These are phyloP conservation scores for Fusarium veterinarium DNA, from an alignment of 2,329 filamentous ascomycete genomes.

Conservation along the genomic window DNA sequence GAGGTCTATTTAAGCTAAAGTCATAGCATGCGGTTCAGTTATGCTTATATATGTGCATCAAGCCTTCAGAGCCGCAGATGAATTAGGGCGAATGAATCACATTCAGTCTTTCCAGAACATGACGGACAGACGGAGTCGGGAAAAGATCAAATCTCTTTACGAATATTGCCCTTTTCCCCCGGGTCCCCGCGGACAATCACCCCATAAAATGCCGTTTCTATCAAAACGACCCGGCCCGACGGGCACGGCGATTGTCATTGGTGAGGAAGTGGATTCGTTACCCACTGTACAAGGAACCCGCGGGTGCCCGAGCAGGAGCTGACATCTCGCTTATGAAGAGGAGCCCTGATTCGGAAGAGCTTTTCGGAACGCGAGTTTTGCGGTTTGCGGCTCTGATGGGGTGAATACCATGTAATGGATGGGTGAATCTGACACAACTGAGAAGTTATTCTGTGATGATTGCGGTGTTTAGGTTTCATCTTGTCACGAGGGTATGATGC, in stretches of 20 bases:
- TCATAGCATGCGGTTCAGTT: not conserved
- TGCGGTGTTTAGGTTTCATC: not conserved
- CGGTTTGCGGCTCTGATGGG: not conserved
- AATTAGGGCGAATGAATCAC: not conserved
- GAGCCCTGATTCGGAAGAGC: not conserved
- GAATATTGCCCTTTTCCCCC: not conserved
- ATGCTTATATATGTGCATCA: not conserved
- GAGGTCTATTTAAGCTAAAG: not conserved
- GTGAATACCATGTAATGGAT: not conserved
- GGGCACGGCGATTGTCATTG: slow-evolving; percentile 8
- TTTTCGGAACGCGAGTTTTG: not conserved
- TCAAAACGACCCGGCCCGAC: slow-evolving; percentile 9
- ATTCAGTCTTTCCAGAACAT: not conserved
- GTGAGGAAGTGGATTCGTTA: not conserved
- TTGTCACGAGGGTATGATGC: not conserved
- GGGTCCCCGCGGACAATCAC: slow-evolving; percentile 1
- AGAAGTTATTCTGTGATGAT: not conserved
- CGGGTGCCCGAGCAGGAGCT: slow-evolving; percentile 17
- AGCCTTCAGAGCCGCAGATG: not conserved
- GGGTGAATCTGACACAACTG: not conserved
- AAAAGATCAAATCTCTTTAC: not conserved
- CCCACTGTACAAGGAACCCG: slow-evolving; percentile 11
- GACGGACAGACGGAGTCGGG: not conserved
- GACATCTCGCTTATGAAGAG: slow-evolving; percentile 22
- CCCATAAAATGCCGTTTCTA: not conserved